Base-by-base conservation (phyloP, 441 rosid genomes). In the Populus hybrid region DNA sequence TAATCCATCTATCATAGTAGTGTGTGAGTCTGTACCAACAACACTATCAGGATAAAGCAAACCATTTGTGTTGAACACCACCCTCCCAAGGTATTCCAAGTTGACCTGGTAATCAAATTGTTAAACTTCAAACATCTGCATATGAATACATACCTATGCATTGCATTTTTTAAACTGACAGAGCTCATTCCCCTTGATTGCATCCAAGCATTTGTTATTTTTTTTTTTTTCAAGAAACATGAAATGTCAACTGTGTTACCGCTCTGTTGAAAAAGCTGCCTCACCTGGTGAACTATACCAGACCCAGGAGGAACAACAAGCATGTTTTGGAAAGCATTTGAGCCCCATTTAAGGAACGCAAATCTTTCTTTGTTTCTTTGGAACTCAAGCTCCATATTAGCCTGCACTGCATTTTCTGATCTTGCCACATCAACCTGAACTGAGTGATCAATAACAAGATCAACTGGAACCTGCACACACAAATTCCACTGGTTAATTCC, bases 221-320 rank as follows among this genome's bases (percentile, higher is more conserved):
- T 30, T 30, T 30, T 30, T 30, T 30, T 30, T 30, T 30, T 30
- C 32, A 30, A 30, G 32, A 30, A 30, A 30, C 32, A 30, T 30
- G 32, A 30, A 30, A 30, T 30, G 32, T 30, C 32, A 30, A 30
- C 32, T 30, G 32, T 30, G 32, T 30, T 30, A 30, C 32, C 32
- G 32, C 32, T 30, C 32, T 30, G 32, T 30, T 30, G 32, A 30
- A 30, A 30, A 30, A 30, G 32, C 32, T 30, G 32, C 32, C 32
- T 30, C 32, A 96, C 99, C 98, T 96, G 98, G 86, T 96, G 99
- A 74, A 94, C 98, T 78, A 96, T 96, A 76, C 99, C 99, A 75
- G 98, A 96, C 76, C 99, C 99, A 57, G 99, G 99, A 76, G 99
- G 99, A 76, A 94, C 99, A 83, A 96, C 99, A 81, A 96, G 96